phyloP scores from a whole-genome alignment of 169 alveolate genomes.

The Cryptosporidium bovis region DNA sequence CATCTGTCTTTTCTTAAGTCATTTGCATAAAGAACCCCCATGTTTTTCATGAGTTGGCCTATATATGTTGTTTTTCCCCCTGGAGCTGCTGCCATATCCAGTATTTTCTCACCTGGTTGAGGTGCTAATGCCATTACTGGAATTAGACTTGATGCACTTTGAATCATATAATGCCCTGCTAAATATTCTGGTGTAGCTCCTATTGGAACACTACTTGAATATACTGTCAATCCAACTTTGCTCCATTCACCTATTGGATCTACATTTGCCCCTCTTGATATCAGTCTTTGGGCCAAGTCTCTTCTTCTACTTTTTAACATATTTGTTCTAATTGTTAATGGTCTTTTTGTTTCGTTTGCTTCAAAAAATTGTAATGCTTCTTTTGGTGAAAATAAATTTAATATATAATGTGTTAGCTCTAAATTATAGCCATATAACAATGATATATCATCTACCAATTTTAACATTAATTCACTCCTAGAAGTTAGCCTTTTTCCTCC shows the following conservation, averaged over 20 bases:
- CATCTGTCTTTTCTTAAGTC: slow-evolving; percentile 92
- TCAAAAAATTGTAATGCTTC: slow-evolving; percentile 93
- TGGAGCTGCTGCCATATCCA: slow-evolving; percentile 98
- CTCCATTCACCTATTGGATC: slow-evolving; percentile 95
- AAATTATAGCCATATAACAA: slow-evolving; percentile 90
- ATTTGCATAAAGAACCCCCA: slow-evolving; percentile 93
- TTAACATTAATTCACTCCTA: slow-evolving; percentile 77
- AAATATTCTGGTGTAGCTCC: slow-evolving; percentile 98
- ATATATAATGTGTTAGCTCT: slow-evolving; percentile 89
- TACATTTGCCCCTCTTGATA: slow-evolving; percentile 93
- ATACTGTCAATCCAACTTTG: slow-evolving; percentile 93
- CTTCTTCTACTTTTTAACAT: slow-evolving; percentile 92
- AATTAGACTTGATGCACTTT: slow-evolving; percentile 93
- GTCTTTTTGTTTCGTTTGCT: slow-evolving; percentile 90
- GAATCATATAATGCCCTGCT: slow-evolving; percentile 96
- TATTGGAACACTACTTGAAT: slow-evolving; percentile 92
- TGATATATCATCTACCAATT: slow-evolving; percentile 83
- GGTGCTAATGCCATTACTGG: slow-evolving; percentile 95
- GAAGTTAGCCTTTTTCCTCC: slow-evolving; percentile 7
- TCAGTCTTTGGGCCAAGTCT: slow-evolving; percentile 91
- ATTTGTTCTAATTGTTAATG: slow-evolving; percentile 92
- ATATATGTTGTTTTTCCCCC: slow-evolving; percentile 97
- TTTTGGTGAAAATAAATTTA: slow-evolving; percentile 89
- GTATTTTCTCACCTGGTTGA: slow-evolving; percentile 90
- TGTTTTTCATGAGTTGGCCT: slow-evolving; percentile 94